These are phyloP conservation scores for Hypoxylon lenormandii DNA, from an alignment of 495 filamentous ascomycete genomes.

Conservation along the genomic window DNA sequence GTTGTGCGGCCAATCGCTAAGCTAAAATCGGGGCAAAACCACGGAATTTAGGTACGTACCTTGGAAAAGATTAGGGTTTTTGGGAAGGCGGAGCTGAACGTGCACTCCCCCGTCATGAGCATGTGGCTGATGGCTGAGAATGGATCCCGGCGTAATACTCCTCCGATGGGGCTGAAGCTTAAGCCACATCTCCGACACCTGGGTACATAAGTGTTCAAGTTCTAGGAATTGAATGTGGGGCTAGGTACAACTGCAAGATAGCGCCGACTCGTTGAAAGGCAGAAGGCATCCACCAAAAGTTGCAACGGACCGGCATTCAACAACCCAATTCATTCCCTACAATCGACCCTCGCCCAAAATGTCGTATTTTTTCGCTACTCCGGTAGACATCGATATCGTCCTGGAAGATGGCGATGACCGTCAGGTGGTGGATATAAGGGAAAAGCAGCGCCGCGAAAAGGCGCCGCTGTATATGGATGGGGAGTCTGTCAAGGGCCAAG, in stretches of 20 bases:
- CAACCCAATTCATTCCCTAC: constrained; percentile 13
- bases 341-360: constrained; percentile 64
- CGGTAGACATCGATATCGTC: constrained; percentile 97
- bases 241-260: constrained; percentile 13
- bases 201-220: not conserved
- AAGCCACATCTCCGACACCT: constrained; percentile 21
- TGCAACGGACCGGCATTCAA: constrained; percentile 5
- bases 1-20: constrained; percentile 51
- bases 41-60: constrained; percentile 40
- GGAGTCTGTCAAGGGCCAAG: constrained; percentile 94
- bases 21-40: constrained; percentile 46
- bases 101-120: not conserved
- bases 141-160: not conserved
- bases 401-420: constrained; percentile 94
- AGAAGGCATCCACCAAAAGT: constrained; percentile 23
- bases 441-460: constrained; percentile 96
- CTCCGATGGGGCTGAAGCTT: constrained; percentile 24
- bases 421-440: constrained; percentile 95
- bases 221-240: constrained; percentile 30
- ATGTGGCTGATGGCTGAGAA: not conserved
- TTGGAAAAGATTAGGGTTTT: constrained; percentile 34
- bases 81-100: not conserved
- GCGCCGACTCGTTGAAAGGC: constrained; percentile 1
- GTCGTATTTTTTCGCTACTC: constrained; percentile 98
- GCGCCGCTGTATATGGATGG: constrained; percentile 97